Base-by-base conservation (phyloP, 345 rosid genomes). In the Bretschneidera sinensis region DNA sequence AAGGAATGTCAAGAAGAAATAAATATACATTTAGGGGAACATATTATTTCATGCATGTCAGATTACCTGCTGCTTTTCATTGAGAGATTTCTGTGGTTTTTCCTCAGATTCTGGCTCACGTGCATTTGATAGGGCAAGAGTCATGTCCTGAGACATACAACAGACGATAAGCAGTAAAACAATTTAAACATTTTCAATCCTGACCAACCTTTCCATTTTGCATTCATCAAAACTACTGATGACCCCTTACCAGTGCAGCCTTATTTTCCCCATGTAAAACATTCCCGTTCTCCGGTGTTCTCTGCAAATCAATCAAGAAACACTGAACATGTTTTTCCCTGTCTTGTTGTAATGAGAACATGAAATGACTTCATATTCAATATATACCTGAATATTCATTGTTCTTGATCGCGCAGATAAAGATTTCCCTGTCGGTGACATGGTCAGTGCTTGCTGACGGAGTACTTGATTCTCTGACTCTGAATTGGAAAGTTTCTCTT, bases 401-500 rank as follows among this genome's bases (percentile, higher is more conserved):
- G 92, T 80, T 73, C 78, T 88, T 61, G 85, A 84, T 63, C 89
- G 82, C 0, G 78, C 72, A 59, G 96, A 61, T 75, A 88, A 67
- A 64, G 87, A 53, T 79, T 86, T 91, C 56, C 92, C 92, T 49
- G 97, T 95, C 39, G 99, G 97, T 17, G 99, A 91, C 64, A 95
- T 81, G 61, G 92, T 76, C 69, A 95, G 76, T 61, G 99, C 91
- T 74, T 95, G 99, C 75, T 95, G 96, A 51, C 99, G 91, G 47
- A 95, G 92, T 43, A 95, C 97, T 84, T 95, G 99, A 80, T 76
- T 95, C 74, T 95, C 99, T 1, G 99, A 88, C 74, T 95, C 99
- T 43, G 88, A 85, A 74, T 95, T 95, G 68, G 96, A 81, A 71
- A 95, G 95, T 67, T 86, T 95, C 71, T 95, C 97, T 80, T 95